A percentile compares a stretch with the other conserved stretches of the same genome.
These are phyloP conservation scores for Venturia aucupariae DNA, from an alignment of 2,329 filamentous ascomycete genomes.

Conservation along the genomic window DNA sequence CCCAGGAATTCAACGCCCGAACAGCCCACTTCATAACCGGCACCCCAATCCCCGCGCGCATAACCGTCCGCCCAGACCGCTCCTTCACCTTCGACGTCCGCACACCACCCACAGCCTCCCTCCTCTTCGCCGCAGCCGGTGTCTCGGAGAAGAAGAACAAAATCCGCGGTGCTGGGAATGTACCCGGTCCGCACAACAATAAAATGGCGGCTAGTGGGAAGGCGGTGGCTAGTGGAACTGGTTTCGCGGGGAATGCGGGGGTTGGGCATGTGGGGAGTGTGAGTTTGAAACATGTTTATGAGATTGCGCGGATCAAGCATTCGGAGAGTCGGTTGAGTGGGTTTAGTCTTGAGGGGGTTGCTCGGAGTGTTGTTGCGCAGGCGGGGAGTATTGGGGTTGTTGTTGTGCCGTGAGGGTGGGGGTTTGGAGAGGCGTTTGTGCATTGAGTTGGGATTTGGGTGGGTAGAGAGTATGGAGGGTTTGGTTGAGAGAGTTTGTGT, in stretches of 20 bases:
- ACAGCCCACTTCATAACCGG: slow-evolving; percentile 76
- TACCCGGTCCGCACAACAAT: slow-evolving; percentile 35
- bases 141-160: slow-evolving; percentile 64
- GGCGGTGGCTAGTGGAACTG: slow-evolving; percentile 20
- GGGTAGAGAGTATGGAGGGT: background rate
- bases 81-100: slow-evolving; percentile 89
- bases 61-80: slow-evolving; percentile 86
- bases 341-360: slow-evolving; percentile 75
- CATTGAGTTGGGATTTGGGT: background rate
- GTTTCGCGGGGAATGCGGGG: slow-evolving; percentile 48
- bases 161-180: slow-evolving; percentile 57
- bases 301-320: slow-evolving; percentile 94
- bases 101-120: slow-evolving; percentile 86
- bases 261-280: slow-evolving; percentile 74
- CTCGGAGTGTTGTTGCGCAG: slow-evolving; percentile 58
- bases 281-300: slow-evolving; percentile 90
- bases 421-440: background rate
- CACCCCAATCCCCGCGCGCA: slow-evolving; percentile 80
- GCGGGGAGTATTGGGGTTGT: slow-evolving; percentile 41
- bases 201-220: slow-evolving; percentile 30
- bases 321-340: slow-evolving; percentile 41
- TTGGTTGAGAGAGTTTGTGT: background rate
- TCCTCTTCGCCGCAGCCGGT: slow-evolving; percentile 76
- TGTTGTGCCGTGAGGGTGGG: slow-evolving; percentile 35
- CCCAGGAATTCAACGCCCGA: slow-evolving; percentile 90